A percentile compares a stretch with the other conserved stretches of the same genome.
These are phyloP conservation scores for Erodium maritimum DNA, from an alignment of 345 rosid genomes.

Conservation along the genomic window DNA sequence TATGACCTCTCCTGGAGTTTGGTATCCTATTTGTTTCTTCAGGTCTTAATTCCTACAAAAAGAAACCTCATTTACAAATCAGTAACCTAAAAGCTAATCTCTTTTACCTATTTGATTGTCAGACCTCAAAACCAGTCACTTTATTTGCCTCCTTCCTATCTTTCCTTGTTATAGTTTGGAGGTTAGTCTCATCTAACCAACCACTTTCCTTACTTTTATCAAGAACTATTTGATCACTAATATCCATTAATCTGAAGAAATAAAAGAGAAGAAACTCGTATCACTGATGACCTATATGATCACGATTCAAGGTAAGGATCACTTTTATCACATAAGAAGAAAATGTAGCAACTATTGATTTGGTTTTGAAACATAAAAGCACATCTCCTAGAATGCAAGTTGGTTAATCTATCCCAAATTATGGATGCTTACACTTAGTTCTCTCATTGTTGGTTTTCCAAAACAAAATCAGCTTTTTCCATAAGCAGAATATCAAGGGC, in stretches of 20 bases:
- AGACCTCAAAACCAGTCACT: constrained; percentile 4
- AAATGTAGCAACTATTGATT: no score
- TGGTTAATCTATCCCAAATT: background rate
- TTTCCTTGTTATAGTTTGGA: background rate
- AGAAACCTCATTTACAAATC: background rate
- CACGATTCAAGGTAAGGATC: no score
- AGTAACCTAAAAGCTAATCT: background rate
- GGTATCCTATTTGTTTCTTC: background rate
- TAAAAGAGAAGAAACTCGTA: background rate
- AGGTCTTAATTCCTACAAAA: constrained; percentile 6
- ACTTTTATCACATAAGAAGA: no score
- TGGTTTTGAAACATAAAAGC: background rate
- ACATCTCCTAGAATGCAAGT: background rate
- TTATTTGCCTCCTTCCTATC: background rate
- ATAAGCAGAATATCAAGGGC: no score
- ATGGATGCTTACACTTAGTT: background rate
- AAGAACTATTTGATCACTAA: background rate
- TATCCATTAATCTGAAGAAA: constrained; percentile 6
- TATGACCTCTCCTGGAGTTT: constrained; percentile 1
- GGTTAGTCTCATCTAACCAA: background rate
- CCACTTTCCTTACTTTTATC: background rate
- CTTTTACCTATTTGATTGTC: background rate
- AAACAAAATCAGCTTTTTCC: no score
- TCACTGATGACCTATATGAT: background rate
- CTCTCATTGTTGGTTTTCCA: no score